Evolutionary conservation across 768 basidiomycete species (phyloP).

Genomic region (Amylocystis lapponica): DNA sequence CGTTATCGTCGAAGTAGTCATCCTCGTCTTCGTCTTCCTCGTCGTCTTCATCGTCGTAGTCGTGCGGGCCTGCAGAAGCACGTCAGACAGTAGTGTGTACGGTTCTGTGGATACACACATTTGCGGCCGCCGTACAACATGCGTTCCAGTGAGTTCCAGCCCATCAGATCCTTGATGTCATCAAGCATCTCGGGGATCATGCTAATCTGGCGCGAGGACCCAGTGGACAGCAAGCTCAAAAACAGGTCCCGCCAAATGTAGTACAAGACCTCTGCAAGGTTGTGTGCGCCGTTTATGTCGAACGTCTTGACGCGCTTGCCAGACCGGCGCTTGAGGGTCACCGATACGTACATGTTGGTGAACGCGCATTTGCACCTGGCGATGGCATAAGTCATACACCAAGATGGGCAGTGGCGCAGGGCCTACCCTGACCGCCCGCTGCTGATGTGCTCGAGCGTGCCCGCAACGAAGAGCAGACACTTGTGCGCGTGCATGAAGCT

Average conservation of each 20-base stretch:
- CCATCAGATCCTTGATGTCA: conserved; percentile 49
- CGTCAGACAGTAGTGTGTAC: too few species aligned
- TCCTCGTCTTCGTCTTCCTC: conserved; percentile 19
- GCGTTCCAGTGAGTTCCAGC: conserved; percentile 46
- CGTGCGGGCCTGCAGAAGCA: conserved; percentile 11
- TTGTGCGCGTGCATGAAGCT: conserved; percentile 47
- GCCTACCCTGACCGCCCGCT: conserved; percentile 33
- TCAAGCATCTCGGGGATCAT: conserved; percentile 47
- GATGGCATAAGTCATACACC: not conserved
- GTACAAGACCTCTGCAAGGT: conserved; percentile 39
- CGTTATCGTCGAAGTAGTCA: conserved; percentile 9
- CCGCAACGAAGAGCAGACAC: conserved; percentile 48
- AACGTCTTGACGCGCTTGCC: conserved; percentile 46
- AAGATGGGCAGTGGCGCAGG: not conserved
- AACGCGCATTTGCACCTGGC: conserved; percentile 52
- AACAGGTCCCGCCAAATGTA: conserved; percentile 74
- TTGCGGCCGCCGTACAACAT: conserved; percentile 49
- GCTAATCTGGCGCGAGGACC: conserved; percentile 23
- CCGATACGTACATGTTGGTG: conserved; percentile 39
- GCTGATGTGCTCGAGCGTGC: conserved; percentile 39
- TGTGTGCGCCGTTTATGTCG: conserved; percentile 40
- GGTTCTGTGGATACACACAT: too few species aligned
- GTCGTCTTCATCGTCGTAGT: conserved; percentile 24
- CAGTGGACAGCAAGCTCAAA: conserved; percentile 43
- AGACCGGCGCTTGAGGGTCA: conserved; percentile 38